Percentiles rank a stretch among this genome's conserved stretches.
Conservation (phyloP, 495 filamentous ascomycete species). For the Bombardia bombarda region DNA sequence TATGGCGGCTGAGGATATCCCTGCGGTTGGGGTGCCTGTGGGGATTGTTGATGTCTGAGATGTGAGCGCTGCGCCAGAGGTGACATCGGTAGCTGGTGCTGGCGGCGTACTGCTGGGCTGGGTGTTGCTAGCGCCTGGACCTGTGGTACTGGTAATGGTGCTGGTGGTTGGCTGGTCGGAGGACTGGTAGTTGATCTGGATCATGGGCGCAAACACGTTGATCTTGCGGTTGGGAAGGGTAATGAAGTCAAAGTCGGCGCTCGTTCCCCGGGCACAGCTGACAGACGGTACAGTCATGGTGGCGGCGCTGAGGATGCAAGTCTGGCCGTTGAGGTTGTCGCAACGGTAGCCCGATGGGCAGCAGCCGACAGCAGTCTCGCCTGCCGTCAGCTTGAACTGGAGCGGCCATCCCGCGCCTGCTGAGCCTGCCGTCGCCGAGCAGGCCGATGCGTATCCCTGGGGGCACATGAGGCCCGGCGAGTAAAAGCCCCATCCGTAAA, state of each 20-base stretch:
- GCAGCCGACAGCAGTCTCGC: constrained; percentile 26
- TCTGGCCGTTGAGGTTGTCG: constrained; percentile 18
- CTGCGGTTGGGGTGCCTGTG: neutral
- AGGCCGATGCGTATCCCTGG: constrained; percentile 19
- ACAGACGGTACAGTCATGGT: constrained; percentile 11
- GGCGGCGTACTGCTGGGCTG: neutral
- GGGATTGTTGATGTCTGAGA: neutral
- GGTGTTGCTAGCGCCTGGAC: neutral
- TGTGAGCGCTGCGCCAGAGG: neutral
- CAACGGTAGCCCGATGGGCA: constrained; percentile 21
- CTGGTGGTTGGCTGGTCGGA: constrained; percentile 7
- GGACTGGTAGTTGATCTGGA: constrained; percentile 20
- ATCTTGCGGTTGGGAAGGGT: constrained; percentile 9
- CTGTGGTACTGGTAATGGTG: neutral
- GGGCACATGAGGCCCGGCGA: constrained; percentile 25
- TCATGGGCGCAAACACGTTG: constrained; percentile 21
- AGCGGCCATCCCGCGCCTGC: constrained; percentile 9
- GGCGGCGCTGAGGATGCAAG: constrained; percentile 12
- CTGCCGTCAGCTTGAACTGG: constrained; percentile 14
- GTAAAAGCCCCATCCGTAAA: constrained; percentile 26
- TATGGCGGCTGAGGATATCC: constrained; percentile 10
- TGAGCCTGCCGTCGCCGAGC: constrained; percentile 10
- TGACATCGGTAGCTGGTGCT: neutral
- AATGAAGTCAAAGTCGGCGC: constrained; percentile 5
- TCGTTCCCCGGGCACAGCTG: constrained; percentile 5